Evolutionary conservation across 140 eudicot species (phyloP), one percentile per base, ranked within the genome.

Genomic region (Ambrosia hybrid): DNA sequence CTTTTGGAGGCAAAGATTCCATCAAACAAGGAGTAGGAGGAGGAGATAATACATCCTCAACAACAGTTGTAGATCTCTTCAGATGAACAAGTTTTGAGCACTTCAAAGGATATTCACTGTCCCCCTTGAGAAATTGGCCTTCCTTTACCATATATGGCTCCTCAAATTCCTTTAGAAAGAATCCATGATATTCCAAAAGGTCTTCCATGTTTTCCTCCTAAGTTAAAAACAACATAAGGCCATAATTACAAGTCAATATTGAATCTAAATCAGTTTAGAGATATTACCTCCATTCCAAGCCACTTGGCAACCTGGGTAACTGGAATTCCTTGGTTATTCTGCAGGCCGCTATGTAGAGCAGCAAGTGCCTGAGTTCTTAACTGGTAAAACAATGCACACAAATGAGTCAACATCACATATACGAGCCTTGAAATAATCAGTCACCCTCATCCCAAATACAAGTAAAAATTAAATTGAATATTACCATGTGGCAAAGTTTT

Each of bases 141-240:
- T 91, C 99, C 77, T 94, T 94, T 34, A 94, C 95, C 97, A 94
- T 88, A 82, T 91, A 94, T 21, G 97, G 96, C 76, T 86, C 97
- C 36, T 85, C 96, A 61, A 81, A 94, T 64, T 94, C 97, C 80
- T 86, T 94, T 53, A 91, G 79, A 6, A 78, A 85, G 73, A 91
- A 91, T 14, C 99, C 99, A 36, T 94, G 85, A 56, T 91, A 91
- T 48, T 88, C 99, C 79, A 83, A 57, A 57, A 94, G 95, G 77
- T 69, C 82, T 62, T 83, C 97, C 62, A 86, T 82, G 80, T 86
- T 89, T 78, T 94, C 99, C 21, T 81, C 96, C 99, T 91, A 79
- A 68, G 16, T 21, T 55, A 34, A 51, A 56, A 64, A 14, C 14
- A 68, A 21, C 26, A 21, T 21, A 21, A 21, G 26, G 26, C 26